Evolutionary conservation across 2,329 filamentous ascomycete species (phyloP), one percentile per base, ranked within the genome.

Genomic region (Amylocarpus encephaloides): DNA sequence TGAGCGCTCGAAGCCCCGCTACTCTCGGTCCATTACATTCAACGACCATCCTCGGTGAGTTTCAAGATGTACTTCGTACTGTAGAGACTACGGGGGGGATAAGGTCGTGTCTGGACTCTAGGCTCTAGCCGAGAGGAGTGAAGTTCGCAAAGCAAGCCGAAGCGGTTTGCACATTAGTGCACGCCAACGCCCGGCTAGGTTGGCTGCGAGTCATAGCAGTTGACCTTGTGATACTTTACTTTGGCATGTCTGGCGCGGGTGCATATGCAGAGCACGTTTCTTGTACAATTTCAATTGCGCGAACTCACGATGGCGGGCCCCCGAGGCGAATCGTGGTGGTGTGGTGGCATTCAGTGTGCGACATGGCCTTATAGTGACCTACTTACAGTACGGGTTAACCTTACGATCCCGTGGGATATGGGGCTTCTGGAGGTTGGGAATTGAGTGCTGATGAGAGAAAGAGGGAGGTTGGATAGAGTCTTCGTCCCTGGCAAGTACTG

Each of bases 211-310:
- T 43, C 40, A 43, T 43, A 43, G 11, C 29, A 9, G 10, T 30
- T 22, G 12, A 26, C 22, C 12, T 13, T 30, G 4, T 29, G 22
- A 3, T 43, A 11, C 18, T 16, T 15, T 11, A 11, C 18, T 16
- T 15, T 11, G n/a, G 18, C n/a, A 26, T 26, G 22, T 4, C 15
- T 13, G 22, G 12, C 2, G 16, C 40, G 10, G 16, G 6, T n/a
- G 40, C 40, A 43, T 43, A 43, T 43, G 40, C 40, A 43, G 22
- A 26, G 40, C 40, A 43, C 18, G 40, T 26, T 43, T 11, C 22
- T 40, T 29, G 22, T 43, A 11, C 40, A 30, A 5, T 43, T 11
- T n/a, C 10, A 30, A 13, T 30, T 12, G 18, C 9, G 40, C 19
- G 15, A 13, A 13, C 15, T 13, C 15, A 30, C 40, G 22, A 15